Conservation (phyloP, 768 basidiomycete genomes). For the Erythrobasidium yunnanense region DNA sequence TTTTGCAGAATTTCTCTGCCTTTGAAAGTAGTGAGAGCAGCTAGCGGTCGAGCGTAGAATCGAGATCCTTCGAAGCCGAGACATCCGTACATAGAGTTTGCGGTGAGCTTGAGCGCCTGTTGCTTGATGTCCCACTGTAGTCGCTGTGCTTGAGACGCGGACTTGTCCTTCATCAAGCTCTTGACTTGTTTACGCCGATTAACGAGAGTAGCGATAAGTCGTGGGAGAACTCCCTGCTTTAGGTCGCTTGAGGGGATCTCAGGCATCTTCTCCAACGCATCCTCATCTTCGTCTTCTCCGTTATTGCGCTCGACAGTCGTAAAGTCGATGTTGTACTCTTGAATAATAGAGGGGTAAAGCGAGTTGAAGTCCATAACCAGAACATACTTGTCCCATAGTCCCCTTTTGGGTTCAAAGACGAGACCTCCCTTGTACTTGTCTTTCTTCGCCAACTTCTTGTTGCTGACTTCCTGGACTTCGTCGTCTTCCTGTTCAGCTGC, state of each 20-base stretch:
- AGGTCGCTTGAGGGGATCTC: conserved; percentile 66
- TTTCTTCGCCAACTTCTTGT: conserved; percentile 43
- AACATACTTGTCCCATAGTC: conserved; percentile 91
- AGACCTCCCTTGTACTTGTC: conserved; percentile 99
- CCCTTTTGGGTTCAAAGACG: conserved; percentile 90
- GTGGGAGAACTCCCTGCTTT: conserved; percentile 79
- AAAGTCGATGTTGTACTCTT: conserved; percentile 99
- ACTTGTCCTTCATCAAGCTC: conserved; percentile 77
- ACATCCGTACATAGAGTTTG: conserved; percentile 99
- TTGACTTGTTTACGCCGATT: conserved; percentile 81
- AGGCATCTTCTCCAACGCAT: conserved; percentile 72
- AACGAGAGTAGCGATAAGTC: conserved; percentile 94
- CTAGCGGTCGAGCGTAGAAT: conserved; percentile 93
- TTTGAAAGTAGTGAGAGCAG: conserved; percentile 92
- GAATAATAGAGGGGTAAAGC: conserved; percentile 96
- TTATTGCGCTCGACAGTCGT: conserved; percentile 67
- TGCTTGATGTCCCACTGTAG: conserved; percentile 97
- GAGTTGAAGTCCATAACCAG: conserved; percentile 99
- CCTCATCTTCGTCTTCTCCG: conserved; percentile 40
- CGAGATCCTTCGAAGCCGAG: conserved; percentile 93
- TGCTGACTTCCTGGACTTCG: conserved; percentile 42
- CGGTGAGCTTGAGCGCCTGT: conserved; percentile 89
- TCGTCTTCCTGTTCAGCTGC: conserved; percentile 52
- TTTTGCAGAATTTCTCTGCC: conserved; percentile 93
- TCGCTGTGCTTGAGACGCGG: conserved; percentile 58